These are phyloP conservation scores for Puccinellia tenuiflora DNA, from an alignment of 176 grass and related monocot species.

Conservation along the genomic window DNA sequence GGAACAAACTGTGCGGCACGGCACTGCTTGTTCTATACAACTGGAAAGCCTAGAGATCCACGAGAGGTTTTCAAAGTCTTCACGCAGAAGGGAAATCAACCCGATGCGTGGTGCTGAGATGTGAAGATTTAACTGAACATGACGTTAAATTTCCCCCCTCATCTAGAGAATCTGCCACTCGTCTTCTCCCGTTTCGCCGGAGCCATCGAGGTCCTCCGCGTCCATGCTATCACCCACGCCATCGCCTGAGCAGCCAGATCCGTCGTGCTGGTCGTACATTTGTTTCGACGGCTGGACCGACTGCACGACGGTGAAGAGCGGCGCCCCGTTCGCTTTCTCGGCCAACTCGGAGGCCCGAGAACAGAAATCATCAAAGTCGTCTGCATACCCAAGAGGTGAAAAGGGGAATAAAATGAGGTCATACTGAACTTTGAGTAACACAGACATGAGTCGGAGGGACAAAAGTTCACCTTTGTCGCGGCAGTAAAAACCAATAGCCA, in stretches of 20 bases:
- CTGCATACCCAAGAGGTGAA: slow-evolving; percentile 29
- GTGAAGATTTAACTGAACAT: neutral
- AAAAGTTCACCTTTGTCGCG: slow-evolving; percentile 54
- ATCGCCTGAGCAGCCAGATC: slow-evolving; percentile 21
- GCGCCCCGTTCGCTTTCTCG: slow-evolving; percentile 70
- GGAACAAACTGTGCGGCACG: neutral
- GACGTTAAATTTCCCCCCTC: neutral
- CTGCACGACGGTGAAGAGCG: slow-evolving; percentile 80
- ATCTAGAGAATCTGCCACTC: slow-evolving; percentile 87
- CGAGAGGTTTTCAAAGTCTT: slow-evolving; percentile 15
- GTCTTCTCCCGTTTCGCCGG: slow-evolving; percentile 46
- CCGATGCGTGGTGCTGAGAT: neutral
- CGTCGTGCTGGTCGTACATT: slow-evolving; percentile 31
- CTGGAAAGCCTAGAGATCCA: neutral
- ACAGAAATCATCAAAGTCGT: slow-evolving; percentile 90
- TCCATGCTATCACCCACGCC: slow-evolving; percentile 25
- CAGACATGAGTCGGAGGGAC: neutral
- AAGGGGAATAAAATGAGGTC: neutral
- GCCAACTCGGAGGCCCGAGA: slow-evolving; percentile 59
- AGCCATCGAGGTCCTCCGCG: slow-evolving; percentile 45
- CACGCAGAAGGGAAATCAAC: neutral
- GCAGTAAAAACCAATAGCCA: slow-evolving; percentile 98
- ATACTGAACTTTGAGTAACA: neutral
- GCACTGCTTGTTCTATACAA: neutral
- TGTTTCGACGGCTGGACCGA: slow-evolving; percentile 33